Base-by-base conservation (phyloP, 345 rosid species). In the Syzygium grande region DNA sequence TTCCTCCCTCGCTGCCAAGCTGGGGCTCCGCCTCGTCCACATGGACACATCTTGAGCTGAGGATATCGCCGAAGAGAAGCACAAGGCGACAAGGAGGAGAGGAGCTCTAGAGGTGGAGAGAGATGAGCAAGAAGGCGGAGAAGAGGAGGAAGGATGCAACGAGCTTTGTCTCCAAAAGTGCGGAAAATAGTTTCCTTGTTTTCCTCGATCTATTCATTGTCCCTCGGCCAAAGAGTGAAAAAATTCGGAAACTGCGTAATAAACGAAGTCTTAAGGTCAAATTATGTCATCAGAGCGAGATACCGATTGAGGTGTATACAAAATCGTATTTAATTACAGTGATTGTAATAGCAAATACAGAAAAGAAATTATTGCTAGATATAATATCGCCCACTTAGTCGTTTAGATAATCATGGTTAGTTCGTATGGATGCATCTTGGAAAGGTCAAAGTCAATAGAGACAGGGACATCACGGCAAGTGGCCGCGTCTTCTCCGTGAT, bases 1-100 rank as follows among this genome's bases (percentile, higher is more conserved):
- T 96, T 92, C 94, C 96, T 97, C 85, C 99, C 95, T 98, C 59
- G 99, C 99, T 14, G 88, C 95, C 65, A 99, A 98, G 91, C 94
- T 97, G 51, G 99, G 99, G 5, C 96, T 98, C 89, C 95, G 96
- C 13, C 96, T 98, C 29, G 95, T 97, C 90, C 99, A 98, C 77
- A 98, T 98, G 63, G 99, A 98, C 88, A 91, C 94, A 52, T 95
- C 98, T 49, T 91, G 99, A 84, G 99, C 98, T 19, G 99, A 97
- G 93, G 99, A 98, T 95, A 93, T 98, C 91, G 99, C 99, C 46
- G 46, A 43, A 43, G 46, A 43, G 46, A 43, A 43, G 6, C 6
- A 43, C 46, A 43, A 43, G 46, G 46, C 46, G 7, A 43, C 46
- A 43, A 43, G 46, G 46, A 43, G 46, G 46, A 43, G 43, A 41